phyloP scores from a whole-genome alignment of 2,329 filamentous ascomycete genomes.

The Fusarium neocosmosporiellum region DNA sequence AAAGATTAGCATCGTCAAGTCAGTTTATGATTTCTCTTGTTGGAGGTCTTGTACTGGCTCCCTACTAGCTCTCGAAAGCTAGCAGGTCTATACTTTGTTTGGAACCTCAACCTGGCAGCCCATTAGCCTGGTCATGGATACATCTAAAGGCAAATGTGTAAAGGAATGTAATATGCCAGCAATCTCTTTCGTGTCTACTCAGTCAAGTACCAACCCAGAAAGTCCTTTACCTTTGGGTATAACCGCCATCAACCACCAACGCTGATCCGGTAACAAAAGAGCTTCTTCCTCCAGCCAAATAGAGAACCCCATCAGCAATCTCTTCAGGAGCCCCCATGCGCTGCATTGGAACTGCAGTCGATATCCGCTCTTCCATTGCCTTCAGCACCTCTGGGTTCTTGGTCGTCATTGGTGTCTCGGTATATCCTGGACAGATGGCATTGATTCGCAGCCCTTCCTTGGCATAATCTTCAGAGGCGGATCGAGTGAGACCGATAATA shows the following conservation, averaged over 20 bases:
- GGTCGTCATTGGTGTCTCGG: slow-evolving; percentile 46
- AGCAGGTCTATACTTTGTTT: not conserved
- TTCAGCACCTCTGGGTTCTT: slow-evolving; percentile 41
- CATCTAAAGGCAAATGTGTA: not conserved
- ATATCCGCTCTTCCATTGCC: slow-evolving; percentile 42
- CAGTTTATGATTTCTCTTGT: not conserved
- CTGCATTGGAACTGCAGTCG: slow-evolving; percentile 42
- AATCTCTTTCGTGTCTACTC: not conserved
- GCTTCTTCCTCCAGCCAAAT: slow-evolving; percentile 38
- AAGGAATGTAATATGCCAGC: not conserved
- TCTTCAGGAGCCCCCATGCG: slow-evolving; percentile 43
- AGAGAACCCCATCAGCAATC: slow-evolving; percentile 46
- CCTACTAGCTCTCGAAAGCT: not conserved
- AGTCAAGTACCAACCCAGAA: not conserved
- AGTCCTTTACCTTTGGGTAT: slow-evolving; percentile 27
- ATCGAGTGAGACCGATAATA: slow-evolving; percentile 38
- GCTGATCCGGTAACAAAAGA: slow-evolving; percentile 37
- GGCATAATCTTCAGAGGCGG: slow-evolving; percentile 56
- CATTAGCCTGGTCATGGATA: not conserved
- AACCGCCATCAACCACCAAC: slow-evolving; percentile 31
- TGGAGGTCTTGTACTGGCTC: not conserved
- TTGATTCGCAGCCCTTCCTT: slow-evolving; percentile 54
- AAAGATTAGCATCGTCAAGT: not conserved
- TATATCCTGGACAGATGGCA: slow-evolving; percentile 48
- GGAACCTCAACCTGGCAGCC: slow-evolving; percentile 1